These are phyloP conservation scores for Entonaema liquescens DNA, from an alignment of 495 filamentous ascomycete species.

Conservation along the genomic window DNA sequence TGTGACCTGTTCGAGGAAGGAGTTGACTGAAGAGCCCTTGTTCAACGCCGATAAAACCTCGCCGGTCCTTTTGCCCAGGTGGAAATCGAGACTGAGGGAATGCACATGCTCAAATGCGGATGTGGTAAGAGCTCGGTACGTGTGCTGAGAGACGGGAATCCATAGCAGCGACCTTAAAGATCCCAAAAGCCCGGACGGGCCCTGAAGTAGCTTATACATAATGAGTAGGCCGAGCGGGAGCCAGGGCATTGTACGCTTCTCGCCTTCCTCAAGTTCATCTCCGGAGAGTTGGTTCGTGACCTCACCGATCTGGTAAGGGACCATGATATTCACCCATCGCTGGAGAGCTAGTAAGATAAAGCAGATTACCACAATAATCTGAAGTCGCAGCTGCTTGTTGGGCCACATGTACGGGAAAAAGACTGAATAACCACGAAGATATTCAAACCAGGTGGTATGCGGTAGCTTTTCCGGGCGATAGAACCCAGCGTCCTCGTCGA, in stretches of 20 bases:
- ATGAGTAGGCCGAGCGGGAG: constrained; percentile 78
- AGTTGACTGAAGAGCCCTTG: constrained; percentile 96
- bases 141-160: constrained; percentile 96
- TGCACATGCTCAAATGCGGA: constrained; percentile 98
- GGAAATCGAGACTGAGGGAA: constrained; percentile 92
- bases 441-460: constrained; percentile 77
- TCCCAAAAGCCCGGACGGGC: constrained; percentile 83
- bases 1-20: constrained; percentile 93
- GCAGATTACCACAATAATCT: constrained; percentile 80
- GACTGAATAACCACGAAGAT: constrained; percentile 82
- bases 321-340: constrained; percentile 80
- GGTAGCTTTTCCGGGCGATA: constrained; percentile 60
- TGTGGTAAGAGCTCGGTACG: constrained; percentile 91
- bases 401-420: constrained; percentile 97
- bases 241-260: constrained; percentile 44
- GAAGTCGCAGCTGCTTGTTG: constrained; percentile 69
- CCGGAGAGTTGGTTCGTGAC: constrained; percentile 72
- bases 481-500: constrained; percentile 60
- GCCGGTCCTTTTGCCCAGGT: constrained; percentile 94
- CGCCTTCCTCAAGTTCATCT: constrained; percentile 41
- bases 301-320: constrained; percentile 76
- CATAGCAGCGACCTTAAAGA: constrained; percentile 83
- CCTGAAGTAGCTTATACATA: constrained; percentile 84
- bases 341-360: constrained; percentile 79
- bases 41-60: constrained; percentile 94